A percentile compares a stretch with the other conserved stretches of the same genome.
Conservation (phyloP, 1,139 yeast species). For the Wickerhamiella infanticola region DNA sequence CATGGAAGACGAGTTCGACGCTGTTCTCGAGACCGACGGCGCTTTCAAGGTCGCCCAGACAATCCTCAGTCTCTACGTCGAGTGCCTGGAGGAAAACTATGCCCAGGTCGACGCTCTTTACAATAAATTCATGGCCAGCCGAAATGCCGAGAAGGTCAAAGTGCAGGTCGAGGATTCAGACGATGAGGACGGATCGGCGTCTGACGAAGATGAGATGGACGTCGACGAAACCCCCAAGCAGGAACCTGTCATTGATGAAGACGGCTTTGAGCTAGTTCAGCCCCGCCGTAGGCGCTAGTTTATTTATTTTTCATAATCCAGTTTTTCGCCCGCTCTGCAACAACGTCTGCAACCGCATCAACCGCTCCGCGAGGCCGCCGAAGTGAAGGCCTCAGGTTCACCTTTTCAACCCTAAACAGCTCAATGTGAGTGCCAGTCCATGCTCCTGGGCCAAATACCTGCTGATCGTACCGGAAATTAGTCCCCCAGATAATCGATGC, state of each 20-base stretch:
- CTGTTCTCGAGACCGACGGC: conserved; percentile 75
- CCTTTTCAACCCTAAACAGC: conserved; percentile 41
- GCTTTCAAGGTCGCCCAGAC: conserved; percentile 59
- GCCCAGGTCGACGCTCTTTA: conserved; percentile 44
- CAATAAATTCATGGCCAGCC: conserved; percentile 28
- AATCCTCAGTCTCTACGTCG: conserved; percentile 49
- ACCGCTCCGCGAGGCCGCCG: conserved; percentile 31
- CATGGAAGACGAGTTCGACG: conserved; percentile 91
- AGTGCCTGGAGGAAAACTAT: conserved; percentile 41
- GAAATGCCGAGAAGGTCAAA: conserved; percentile 27
- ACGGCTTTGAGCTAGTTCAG: conserved; percentile 81
- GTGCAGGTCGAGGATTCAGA: conserved; percentile 38
- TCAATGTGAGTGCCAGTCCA: conserved; percentile 54
- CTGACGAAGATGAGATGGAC: conserved; percentile 29
- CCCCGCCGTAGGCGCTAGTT: conserved; percentile 19
- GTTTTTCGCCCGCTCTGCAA: neutral
- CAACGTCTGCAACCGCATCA: conserved; percentile 36
- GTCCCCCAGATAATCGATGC: conserved; percentile 50
- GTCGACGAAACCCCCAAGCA: conserved; percentile 21
- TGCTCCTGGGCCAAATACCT: conserved; percentile 16
- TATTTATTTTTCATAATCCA: conserved; percentile 26
- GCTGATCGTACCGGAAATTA: conserved; percentile 36
- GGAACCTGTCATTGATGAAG: conserved; percentile 70
- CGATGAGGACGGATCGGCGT: conserved; percentile 34
- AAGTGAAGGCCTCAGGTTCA: conserved; percentile 28